Conservation (phyloP, 1,139 yeast species). For the Pichia inconspicua region DNA sequence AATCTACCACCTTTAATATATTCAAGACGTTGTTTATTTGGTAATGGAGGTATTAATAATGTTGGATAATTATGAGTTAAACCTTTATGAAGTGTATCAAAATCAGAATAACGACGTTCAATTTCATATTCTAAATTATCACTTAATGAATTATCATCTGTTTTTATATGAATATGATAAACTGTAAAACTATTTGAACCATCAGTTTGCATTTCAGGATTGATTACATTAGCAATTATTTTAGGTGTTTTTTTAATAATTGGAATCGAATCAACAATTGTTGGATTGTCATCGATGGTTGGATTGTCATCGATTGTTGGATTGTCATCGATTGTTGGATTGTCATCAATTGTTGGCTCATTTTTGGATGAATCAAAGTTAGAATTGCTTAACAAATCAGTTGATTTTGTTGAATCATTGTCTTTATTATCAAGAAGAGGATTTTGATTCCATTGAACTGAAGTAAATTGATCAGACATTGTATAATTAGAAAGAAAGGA, state of each 20-base stretch:
- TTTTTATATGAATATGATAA: constrained; percentile 60
- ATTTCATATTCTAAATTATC: constrained; percentile 29
- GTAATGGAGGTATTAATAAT: constrained; percentile 84
- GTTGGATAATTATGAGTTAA: constrained; percentile 75
- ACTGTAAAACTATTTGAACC: constrained; percentile 78
- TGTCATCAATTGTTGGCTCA: too few species aligned
- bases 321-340: too few species aligned
- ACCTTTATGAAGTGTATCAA: constrained; percentile 68
- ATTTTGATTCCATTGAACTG: constrained; percentile 2
- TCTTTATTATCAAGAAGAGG: neutral
- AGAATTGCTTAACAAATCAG: neutral
- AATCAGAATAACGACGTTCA: constrained; percentile 36
- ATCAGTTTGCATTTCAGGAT: constrained; percentile 76
- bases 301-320: constrained; percentile 7
- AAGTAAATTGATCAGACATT: constrained; percentile 5
- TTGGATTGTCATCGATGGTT: constrained; percentile 6
- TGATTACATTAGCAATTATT: constrained; percentile 36
- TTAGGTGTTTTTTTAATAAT: too few species aligned
- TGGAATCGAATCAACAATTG: constrained; percentile 7
- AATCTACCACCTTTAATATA: constrained; percentile 83
- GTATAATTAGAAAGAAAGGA: neutral
- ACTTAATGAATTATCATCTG: constrained; percentile 37
- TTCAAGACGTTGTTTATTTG: constrained; percentile 85
- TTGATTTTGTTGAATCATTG: neutral
- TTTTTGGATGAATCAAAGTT: too few species aligned